Evolutionary conservation across 2,329 filamentous ascomycete genomes (phyloP), one percentile per base, ranked within the genome.

Genomic region (Phialophora tarda): DNA sequence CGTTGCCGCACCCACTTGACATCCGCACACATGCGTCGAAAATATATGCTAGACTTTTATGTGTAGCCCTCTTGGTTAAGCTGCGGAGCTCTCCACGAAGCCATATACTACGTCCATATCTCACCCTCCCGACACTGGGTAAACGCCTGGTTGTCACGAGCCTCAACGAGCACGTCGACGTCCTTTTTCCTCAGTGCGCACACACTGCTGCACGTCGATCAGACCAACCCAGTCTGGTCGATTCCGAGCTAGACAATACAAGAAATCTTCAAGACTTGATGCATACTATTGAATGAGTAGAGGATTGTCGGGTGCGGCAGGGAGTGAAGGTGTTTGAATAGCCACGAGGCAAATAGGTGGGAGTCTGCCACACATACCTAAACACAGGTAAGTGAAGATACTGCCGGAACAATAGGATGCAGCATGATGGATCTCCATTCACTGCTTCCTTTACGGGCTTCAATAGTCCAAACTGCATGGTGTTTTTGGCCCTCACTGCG

Each of bases 301-400:
- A 48, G 30, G 47, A 48, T 51, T 44, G 50, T 58, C 28, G 64
- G 64, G 64, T 69, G 64, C 59, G 67, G 61, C 59, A 69, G 58
- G 44, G 48, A 65, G 64, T 63, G 64, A 62, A 65, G 67, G 61
- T 63, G 58, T 58, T 48, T 66, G 61, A 67, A 69, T 63, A 61
- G 66, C 47, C 57, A 50, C 28, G 48, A 48, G 50, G 55, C 38
- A 32, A n/a, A 34, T 26, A 56, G 38, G 28, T 41, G 62, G 56
- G 55, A 23, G 62, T 38, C 5, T 59, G n/a, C 58, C 62, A 62
- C 48, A 54, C 44, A 47, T 21, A 44, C 38, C 57, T 59, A 28
- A 63, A 59, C 26, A 67, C 51, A 41, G 65, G 63, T 69, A 64
- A 66, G 67, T 69, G 59, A 64, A 63, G 59, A 48, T 34, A 50